A percentile compares a stretch with the other conserved stretches of the same genome.
Conservation (phyloP, 2,329 filamentous ascomycete species). For the Sporothrix globosa region DNA sequence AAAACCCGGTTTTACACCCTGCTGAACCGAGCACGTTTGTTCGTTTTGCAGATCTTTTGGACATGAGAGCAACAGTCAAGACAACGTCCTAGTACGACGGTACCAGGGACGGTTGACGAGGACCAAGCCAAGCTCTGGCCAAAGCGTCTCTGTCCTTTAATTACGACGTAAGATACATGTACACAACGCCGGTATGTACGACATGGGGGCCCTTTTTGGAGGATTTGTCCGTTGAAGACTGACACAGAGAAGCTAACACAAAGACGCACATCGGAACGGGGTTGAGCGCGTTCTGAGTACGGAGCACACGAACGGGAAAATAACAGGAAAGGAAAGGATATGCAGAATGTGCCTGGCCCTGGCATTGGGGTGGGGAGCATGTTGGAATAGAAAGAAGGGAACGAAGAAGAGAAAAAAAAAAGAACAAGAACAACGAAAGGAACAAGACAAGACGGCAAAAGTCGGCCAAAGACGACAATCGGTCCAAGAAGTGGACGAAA, state of each 20-base stretch:
- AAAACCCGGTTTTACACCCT: not conserved
- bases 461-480: not conserved
- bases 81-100: not conserved
- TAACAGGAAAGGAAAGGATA: slow-evolving; percentile 27
- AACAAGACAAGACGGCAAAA: not conserved
- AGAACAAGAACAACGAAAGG: not conserved
- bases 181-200: too few relatives aligned
- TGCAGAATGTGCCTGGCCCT: not conserved
- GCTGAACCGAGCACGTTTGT: not conserved
- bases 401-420: not conserved
- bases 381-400: not conserved
- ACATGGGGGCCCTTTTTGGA: not conserved
- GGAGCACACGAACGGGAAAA: slow-evolving; percentile 11
- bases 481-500: not conserved
- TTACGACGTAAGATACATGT: too few relatives aligned
- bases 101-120: not conserved
- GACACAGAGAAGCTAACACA: too few relatives aligned
- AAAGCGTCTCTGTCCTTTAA: not conserved
- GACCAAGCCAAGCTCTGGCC: not conserved
- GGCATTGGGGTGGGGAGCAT: not conserved
- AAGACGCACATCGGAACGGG: too few relatives aligned
- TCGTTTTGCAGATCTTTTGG: not conserved
- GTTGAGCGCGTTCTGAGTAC: too few relatives aligned
- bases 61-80: not conserved
- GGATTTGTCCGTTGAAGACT: not conserved